Conservation (phyloP, 2,329 filamentous ascomycete genomes). For the Geosmithia putterillii region DNA sequence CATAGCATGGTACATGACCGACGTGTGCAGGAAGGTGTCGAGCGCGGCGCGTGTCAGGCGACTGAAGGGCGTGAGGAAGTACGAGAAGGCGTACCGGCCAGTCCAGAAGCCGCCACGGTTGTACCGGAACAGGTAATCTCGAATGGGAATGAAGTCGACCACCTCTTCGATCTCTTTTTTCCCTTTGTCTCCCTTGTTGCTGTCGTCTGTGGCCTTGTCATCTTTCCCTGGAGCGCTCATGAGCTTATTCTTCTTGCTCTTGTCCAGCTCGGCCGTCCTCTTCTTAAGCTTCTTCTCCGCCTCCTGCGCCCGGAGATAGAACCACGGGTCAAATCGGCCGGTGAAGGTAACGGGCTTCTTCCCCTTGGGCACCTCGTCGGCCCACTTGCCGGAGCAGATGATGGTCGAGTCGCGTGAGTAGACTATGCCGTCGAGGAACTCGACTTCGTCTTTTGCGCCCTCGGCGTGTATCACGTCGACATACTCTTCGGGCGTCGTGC, state of each 20-base stretch:
- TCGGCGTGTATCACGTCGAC: constrained; percentile 31
- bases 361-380: constrained; percentile 27
- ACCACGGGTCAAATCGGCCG: constrained; percentile 55
- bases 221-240: too few relatives aligned
- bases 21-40: constrained; percentile 49
- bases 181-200: too few relatives aligned
- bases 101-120: constrained; percentile 61
- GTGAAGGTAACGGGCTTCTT: constrained; percentile 33
- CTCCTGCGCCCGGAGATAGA: constrained; percentile 55
- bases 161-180: too few relatives aligned
- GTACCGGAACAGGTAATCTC: constrained; percentile 60
- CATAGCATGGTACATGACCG: constrained; percentile 52
- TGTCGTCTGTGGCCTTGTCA: too few relatives aligned
- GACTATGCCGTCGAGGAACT: constrained; percentile 61
- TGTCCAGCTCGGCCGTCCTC: constrained; percentile 4
- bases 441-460: constrained; percentile 25
- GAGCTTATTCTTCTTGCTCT: background rate
- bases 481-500: constrained; percentile 23
- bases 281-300: constrained; percentile 14
- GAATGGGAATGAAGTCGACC: constrained; percentile 45
- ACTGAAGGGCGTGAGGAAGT: constrained; percentile 56
- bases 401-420: constrained; percentile 43
- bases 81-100: constrained; percentile 47
- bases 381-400: constrained; percentile 47
- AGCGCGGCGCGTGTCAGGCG: constrained; percentile 47